Conservation (phyloP, 768 basidiomycete species). For the Termitomyces sp. region DNA sequence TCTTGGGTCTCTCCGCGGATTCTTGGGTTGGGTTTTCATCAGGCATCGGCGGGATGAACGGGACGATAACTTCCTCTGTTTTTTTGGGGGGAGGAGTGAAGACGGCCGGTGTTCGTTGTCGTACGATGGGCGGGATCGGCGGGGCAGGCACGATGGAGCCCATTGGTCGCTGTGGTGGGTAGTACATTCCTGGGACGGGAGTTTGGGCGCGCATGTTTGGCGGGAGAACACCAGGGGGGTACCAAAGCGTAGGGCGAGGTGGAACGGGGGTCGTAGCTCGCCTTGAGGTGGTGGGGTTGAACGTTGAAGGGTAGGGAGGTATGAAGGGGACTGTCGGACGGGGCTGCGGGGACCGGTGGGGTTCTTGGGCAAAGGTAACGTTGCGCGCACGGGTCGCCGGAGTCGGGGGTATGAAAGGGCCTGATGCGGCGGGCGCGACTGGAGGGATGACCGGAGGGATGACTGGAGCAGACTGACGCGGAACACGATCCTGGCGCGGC, state of each 20-base stretch:
- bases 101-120: neutral
- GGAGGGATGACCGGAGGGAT: neutral
- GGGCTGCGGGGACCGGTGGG: neutral
- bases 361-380: neutral
- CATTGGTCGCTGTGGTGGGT: neutral
- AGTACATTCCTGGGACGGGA: neutral
- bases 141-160: neutral
- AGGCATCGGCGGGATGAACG: slow-evolving; percentile 4
- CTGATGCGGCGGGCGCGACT: neutral
- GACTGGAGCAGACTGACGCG: neutral
- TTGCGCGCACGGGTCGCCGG: neutral
- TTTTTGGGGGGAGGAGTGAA: neutral
- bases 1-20: neutral
- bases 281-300: neutral
- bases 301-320: neutral
- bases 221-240: neutral
- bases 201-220: neutral
- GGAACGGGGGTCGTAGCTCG: neutral
- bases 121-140: neutral
- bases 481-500: too few species aligned
- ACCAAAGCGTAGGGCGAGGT: neutral
- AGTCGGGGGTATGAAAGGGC: neutral
- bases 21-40: neutral
- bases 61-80: neutral
- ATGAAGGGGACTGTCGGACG: neutral